Conservation (phyloP, 2,329 filamentous ascomycete genomes). For the Cytospora piceicola region DNA sequence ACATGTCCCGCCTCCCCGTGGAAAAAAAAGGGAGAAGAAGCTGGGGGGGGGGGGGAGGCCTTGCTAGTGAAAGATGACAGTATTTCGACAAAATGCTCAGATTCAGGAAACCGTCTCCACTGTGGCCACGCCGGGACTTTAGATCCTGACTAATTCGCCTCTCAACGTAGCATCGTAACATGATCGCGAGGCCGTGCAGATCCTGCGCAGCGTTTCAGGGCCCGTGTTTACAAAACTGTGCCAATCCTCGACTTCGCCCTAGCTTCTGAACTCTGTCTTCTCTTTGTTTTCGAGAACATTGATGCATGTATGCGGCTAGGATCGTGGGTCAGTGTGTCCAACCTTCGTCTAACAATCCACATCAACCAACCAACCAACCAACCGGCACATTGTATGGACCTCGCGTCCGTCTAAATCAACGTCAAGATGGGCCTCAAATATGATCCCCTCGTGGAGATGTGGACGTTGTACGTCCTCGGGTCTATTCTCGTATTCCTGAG, state of each 20-base stretch:
- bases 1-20: neutral
- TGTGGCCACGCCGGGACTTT: neutral
- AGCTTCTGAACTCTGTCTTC: neutral
- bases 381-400: neutral
- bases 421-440: slow-evolving; percentile 17
- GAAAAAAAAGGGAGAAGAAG: too few relatives aligned
- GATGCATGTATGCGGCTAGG: too few relatives aligned
- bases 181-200: too few relatives aligned
- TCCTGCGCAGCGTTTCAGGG: neutral
- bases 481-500: slow-evolving; percentile 39
- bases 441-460: slow-evolving; percentile 41
- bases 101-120: neutral
- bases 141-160: neutral
- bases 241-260: neutral
- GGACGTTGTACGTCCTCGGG: slow-evolving; percentile 43
- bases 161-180: too few relatives aligned
- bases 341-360: too few relatives aligned
- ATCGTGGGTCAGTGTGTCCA: too few relatives aligned
- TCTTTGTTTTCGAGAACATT: neutral
- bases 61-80: neutral
- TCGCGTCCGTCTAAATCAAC: neutral
- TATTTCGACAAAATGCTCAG: neutral
- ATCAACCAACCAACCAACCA: neutral
- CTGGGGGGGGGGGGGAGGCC: too few relatives aligned
- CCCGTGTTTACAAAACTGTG: neutral